Base-by-base conservation (phyloP, 352 stramenopile genomes). In the Globisporangium parvum region DNA sequence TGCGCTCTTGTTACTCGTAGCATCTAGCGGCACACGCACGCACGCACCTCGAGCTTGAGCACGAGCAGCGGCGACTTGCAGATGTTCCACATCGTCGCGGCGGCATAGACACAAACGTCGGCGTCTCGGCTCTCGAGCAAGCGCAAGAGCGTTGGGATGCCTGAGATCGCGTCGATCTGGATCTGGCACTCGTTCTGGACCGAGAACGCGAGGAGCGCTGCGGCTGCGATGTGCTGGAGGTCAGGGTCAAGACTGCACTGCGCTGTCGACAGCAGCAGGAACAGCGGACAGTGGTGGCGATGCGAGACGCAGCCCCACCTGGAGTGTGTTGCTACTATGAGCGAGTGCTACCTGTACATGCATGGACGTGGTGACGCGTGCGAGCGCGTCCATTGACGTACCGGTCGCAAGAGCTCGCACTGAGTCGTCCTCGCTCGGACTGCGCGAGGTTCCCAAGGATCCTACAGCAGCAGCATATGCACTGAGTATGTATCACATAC, bases 221-320 rank as follows among this genome's bases (percentile, higher is more conserved):
- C 76, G 1, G 72, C 73, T 15, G 73, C 77, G 15, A 87, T 47
- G 47, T 70, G 66, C 24, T 69, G 69, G 21, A 87, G 58, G 0
- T 67, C 51, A 3, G 52, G n/a, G 31, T 81, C 73, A 0, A 46
- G 18, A 33, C 51, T 66, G 23, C 40, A 56, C 15, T 73, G 53
- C 6, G 71, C 62, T 15, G 79, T 63, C 20, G 26, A 45, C 2
- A 91, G 49, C 21, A 91, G 56, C 60, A 81, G 60, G 20, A 73
- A 82, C 1, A 91, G 67, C 11, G 79, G 75, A 50, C 81, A 91
- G 41, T 75, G 67, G 53, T 91, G 81, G 10, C 81, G 71, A 48
- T 88, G 79, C 18, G 81, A 89, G 24, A 88, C 63, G 51, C 81
- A 91, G 15, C 69, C 50, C 78, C 78, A 89, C 14, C 80, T 88